A percentile compares a stretch with the other conserved stretches of the same genome.
Conservation (phyloP, 805 yeast genomes). For the Vanderwaltozyma polyspora region DNA sequence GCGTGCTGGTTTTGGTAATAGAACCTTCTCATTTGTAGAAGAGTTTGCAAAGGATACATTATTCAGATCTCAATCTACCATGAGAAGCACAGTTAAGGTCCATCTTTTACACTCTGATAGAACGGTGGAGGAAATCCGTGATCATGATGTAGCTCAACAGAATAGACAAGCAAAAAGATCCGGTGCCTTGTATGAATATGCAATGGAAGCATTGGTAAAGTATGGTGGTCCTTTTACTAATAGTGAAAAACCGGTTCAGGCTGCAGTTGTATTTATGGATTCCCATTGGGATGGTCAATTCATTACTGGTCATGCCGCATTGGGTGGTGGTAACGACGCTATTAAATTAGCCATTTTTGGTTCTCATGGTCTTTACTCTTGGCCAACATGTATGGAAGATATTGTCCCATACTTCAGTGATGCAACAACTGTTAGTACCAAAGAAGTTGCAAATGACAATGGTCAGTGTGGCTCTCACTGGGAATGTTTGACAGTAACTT, state of each 20-base stretch:
- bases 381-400: slow-evolving; percentile 79
- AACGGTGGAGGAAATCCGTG: slow-evolving; percentile 60
- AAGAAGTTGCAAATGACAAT: slow-evolving; percentile 83
- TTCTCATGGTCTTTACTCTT: slow-evolving; percentile 79
- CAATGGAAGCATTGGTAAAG: slow-evolving; percentile 55
- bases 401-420: slow-evolving; percentile 62
- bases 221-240: slow-evolving; percentile 45
- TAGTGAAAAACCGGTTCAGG: slow-evolving; percentile 46
- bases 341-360: slow-evolving; percentile 84
- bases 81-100: slow-evolving; percentile 57
- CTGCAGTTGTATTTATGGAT: slow-evolving; percentile 79
- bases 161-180: slow-evolving; percentile 57
- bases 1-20: slow-evolving; percentile 60
- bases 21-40: slow-evolving; percentile 69
- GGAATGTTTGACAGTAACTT: slow-evolving; percentile 78
- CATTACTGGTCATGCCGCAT: slow-evolving; percentile 81
- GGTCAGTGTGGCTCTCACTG: slow-evolving; percentile 77
- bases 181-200: slow-evolving; percentile 71
- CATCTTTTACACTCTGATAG: slow-evolving; percentile 61
- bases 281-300: slow-evolving; percentile 63
- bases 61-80: slow-evolving; percentile 27
- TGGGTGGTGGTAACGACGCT: slow-evolving; percentile 74
- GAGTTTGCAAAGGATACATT: slow-evolving; percentile 46
- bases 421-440: slow-evolving; percentile 46
- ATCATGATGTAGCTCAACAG: slow-evolving; percentile 80